Evolutionary conservation across 768 basidiomycete species (phyloP).

Genomic region (Calocera viscosa): DNA sequence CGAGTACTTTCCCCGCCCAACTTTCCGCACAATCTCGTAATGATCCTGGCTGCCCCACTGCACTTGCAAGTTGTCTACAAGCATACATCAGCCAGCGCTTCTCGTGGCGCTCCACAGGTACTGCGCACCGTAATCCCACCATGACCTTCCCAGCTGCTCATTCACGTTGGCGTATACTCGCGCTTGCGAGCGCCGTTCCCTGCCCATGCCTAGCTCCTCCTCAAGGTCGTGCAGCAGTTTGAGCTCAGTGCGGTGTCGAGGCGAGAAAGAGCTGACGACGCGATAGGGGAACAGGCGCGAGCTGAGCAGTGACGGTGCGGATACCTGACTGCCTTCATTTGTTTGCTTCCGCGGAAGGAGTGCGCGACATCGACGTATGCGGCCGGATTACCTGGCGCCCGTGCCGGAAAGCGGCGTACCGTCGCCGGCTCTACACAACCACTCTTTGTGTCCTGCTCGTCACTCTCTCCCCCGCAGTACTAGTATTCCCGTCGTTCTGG

Average conservation of each 20-base stretch:
- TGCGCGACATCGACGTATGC: not conserved
- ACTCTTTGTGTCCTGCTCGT: not conserved
- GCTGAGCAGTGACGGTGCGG: not conserved
- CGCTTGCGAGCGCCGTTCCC: constrained; percentile 26
- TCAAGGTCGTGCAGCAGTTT: constrained; percentile 1
- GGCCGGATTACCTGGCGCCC: not conserved
- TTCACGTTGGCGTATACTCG: constrained; percentile 86
- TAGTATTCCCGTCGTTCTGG: not conserved
- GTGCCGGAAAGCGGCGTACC: not conserved
- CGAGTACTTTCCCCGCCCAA: constrained; percentile 89
- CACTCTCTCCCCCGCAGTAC: not conserved
- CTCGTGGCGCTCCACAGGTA: constrained; percentile 1
- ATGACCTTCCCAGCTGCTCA: constrained; percentile 70
- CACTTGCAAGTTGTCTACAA: constrained; percentile 83
- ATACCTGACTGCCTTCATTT: constrained; percentile 5
- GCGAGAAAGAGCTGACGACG: not conserved
- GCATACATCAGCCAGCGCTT: constrained; percentile 10
- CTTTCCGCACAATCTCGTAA: constrained; percentile 94
- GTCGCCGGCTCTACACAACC: not conserved
- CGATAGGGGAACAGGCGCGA: not conserved
- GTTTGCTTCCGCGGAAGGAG: constrained; percentile 5
- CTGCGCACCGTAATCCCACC: constrained; percentile 85
- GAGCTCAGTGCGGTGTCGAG: not conserved
- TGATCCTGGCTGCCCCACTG: constrained; percentile 96
- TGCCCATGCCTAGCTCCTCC: constrained; percentile 5